Evolutionary conservation across 176 grass and related monocot species (phyloP).

Genomic region (Miscanthus lutarioriparius): DNA sequence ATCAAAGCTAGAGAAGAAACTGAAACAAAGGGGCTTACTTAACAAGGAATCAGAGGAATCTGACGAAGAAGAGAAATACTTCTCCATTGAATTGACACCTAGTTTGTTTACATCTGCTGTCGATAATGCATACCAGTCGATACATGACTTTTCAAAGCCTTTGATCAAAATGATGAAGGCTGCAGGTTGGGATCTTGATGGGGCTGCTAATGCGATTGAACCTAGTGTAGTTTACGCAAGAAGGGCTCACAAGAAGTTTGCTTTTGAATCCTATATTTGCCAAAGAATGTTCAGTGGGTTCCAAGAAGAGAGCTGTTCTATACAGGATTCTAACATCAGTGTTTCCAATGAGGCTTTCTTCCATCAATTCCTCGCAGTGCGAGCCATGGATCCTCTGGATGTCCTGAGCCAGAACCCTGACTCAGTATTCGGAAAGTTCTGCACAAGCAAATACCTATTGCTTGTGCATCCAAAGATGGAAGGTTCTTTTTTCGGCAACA

Average conservation of each 20-base stretch:
- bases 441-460: constrained; percentile 70
- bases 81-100: constrained; percentile 89
- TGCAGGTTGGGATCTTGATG: constrained; percentile 96
- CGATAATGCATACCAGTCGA: constrained; percentile 80
- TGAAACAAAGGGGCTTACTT: constrained; percentile 86
- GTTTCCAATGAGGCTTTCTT: constrained; percentile 73
- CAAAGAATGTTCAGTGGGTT: constrained; percentile 93
- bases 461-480: constrained; percentile 95
- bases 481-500: constrained; percentile 81
- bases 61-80: constrained; percentile 87
- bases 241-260: constrained; percentile 90
- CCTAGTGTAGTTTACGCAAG: constrained; percentile 65
- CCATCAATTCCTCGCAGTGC: constrained; percentile 82
- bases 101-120: constrained; percentile 81
- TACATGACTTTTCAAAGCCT: constrained; percentile 95
- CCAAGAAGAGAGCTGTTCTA: constrained; percentile 83
- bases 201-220: constrained; percentile 76
- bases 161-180: constrained; percentile 99
- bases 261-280: constrained; percentile 89
- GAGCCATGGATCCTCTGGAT: constrained; percentile 93
- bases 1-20: constrained; percentile 91
- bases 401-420: constrained; percentile 89
- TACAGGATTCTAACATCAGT: constrained; percentile 47
- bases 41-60: constrained; percentile 76
- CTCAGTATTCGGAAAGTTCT: constrained; percentile 87